Base-by-base conservation (phyloP, 352 stramenopile genomes). In the Globisporangium middletonii region DNA sequence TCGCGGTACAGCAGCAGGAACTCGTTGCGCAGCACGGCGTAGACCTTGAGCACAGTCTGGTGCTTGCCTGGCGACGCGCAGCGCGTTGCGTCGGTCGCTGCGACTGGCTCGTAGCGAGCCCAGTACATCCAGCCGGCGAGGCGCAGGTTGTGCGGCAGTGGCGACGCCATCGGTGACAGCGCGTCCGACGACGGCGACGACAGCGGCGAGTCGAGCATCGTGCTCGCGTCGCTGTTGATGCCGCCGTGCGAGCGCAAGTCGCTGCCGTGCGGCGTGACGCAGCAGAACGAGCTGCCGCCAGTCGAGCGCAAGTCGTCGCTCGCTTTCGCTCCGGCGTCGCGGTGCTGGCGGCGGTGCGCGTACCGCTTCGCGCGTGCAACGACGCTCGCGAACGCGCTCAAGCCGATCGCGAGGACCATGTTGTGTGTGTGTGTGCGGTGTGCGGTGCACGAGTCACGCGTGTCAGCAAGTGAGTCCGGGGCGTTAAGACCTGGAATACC, bases 71-170 rank as follows among this genome's bases (percentile, higher is more conserved):
- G 43, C 43, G 43, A 48, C 8, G 43, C 43, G 9, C 43, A 48
- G 5, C 41, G 15, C 7, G 43, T 30, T 3, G 43, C 6, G 43
- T 28, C 19, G 9, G 28, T 38, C 53, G n/a, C 2, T 18, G 15
- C 18, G 35, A 44, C 48, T 48, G 51, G 28, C n/a, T 73, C 64
- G 37, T 55, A 62, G 16, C 67, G 67, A 19, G 57, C 62, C 71
- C 71, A 79, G 61, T 71, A 79, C 71, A 79, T 79, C 71, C 71
- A 79, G 23, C 60, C 64, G 46, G 75, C 59, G 13, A 73, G 28
- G 1, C 64, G 67, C 3, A 67, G 51, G 43, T 71, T 72, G 13
- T 62, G 64, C 19, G 60, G 38, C 19, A 50, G 37, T 27, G 51
- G 38, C 9, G 58, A 59, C 26, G 51, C 44, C 9, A 28, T 37